Evolutionary conservation across 2,329 filamentous ascomycete species (phyloP), one percentile per base, ranked within the genome.

Genomic region (Sporothrix phasma): DNA sequence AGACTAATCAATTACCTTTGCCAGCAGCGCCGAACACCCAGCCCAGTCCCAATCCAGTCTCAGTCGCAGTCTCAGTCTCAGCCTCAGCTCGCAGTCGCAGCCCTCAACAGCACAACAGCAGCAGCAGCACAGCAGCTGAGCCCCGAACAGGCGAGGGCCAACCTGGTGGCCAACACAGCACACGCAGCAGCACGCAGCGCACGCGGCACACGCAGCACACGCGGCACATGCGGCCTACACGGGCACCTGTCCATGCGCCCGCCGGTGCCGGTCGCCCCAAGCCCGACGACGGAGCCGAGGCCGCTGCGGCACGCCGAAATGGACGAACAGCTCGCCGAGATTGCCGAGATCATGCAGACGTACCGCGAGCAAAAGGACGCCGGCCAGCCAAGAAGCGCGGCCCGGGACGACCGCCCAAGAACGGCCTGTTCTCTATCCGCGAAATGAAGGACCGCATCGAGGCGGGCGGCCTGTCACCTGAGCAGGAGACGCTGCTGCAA

Each of bases 381-480:
- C 3, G 39, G 54, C 34, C 75, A 84, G 34, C 82, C 84, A 31
- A 84, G 74, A 87, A 88, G 67, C 85, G 89, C 69, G 89, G 89
- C 15, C 89, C 89, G 10, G 89, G 89, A n/a, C 79, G 89, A 62
- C 89, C 89, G 22, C 89, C 89, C 0, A 92, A 92, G 76, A 89
- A 92, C 70, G 89, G 89, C 31, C 82, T 91, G 72, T 90, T 92
- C 84, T 92, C 89, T 1, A 92, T 92, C 75, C 81, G 89, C 64
- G 87, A 92, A 70, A 81, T 87, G 68, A 80, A 84, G 19, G 73
- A 85, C 56, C 80, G 86, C 7, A 84, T 64, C 41, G 65, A 66
- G 6, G 37, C 15, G 10, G 56, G 41, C 26, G 37, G 45, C 5
- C 46, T 64, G n/a, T 31, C 58, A 3, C 62, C 49, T 2, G 64